Conservation (phyloP, 2,329 filamentous ascomycete genomes). For the Fusarium begoniae region DNA sequence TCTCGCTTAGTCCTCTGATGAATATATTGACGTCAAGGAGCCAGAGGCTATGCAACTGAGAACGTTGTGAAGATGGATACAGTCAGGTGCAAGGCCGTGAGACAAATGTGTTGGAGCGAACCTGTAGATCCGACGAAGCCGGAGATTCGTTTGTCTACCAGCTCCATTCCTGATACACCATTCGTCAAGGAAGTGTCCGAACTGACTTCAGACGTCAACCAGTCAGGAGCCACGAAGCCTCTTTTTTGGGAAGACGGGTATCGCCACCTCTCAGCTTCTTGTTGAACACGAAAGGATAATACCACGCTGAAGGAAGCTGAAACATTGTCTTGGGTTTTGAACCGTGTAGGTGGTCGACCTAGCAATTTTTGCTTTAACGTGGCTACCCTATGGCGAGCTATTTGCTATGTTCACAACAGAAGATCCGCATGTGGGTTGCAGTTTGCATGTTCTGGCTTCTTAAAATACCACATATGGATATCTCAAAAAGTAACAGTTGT, state of each 20-base stretch:
- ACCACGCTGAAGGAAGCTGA: slow-evolving; percentile 24
- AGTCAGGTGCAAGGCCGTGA: neutral
- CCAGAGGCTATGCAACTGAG: neutral
- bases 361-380: neutral
- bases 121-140: slow-evolving; percentile 13
- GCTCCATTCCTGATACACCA: slow-evolving; percentile 17
- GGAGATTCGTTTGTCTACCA: slow-evolving; percentile 5
- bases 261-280: slow-evolving; percentile 27
- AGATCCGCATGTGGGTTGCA: neutral
- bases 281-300: slow-evolving; percentile 1
- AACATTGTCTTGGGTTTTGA: slow-evolving; percentile 16
- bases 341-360: neutral
- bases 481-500: neutral
- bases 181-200: slow-evolving; percentile 24
- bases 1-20: neutral
- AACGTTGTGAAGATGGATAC: neutral
- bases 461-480: neutral
- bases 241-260: slow-evolving; percentile 23
- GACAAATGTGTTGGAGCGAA: neutral
- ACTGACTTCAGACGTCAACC: slow-evolving; percentile 19
- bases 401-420: neutral
- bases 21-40: slow-evolving; percentile 13
- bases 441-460: neutral
- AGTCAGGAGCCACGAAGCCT: slow-evolving; percentile 32
- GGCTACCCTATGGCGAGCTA: neutral